phyloP scores from a whole-genome alignment of 805 yeast species.

The Wickerhamiella alocasiicola region DNA sequence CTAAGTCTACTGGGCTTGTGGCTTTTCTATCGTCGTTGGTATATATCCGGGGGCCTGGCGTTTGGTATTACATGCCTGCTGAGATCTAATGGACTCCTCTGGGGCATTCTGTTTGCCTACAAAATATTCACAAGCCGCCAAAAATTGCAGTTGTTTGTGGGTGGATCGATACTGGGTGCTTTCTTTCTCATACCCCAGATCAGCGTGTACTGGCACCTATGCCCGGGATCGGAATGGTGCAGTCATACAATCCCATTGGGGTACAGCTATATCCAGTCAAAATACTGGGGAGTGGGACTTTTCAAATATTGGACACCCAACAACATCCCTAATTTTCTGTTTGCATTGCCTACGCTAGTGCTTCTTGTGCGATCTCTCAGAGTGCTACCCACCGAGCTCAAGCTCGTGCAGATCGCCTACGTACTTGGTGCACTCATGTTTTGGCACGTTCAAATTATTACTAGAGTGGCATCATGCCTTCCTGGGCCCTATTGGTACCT shows the following conservation, averaged over 20 bases:
- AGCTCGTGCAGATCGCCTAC: slow-evolving; percentile 29
- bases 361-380: slow-evolving; percentile 35
- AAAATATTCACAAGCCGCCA: slow-evolving; percentile 34
- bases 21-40: slow-evolving; percentile 34
- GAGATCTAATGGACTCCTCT: slow-evolving; percentile 62
- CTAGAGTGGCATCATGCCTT: slow-evolving; percentile 62
- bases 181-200: slow-evolving; percentile 38
- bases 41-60: slow-evolving; percentile 39
- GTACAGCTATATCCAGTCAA: slow-evolving; percentile 55
- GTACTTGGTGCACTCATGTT: slow-evolving; percentile 40
- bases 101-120: slow-evolving; percentile 53
- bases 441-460: slow-evolving; percentile 81
- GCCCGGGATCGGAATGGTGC: slow-evolving; percentile 81
- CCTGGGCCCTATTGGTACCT: slow-evolving; percentile 70
- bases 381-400: slow-evolving; percentile 20
- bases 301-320: slow-evolving; percentile 68
- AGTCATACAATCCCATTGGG: slow-evolving; percentile 41
- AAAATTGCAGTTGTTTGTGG: slow-evolving; percentile 28
- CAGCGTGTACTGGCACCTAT: slow-evolving; percentile 44
- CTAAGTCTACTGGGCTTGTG: slow-evolving; percentile 45
- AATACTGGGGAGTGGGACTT: slow-evolving; percentile 81
- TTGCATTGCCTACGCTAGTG: slow-evolving; percentile 56
- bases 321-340: slow-evolving; percentile 70
- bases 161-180: slow-evolving; percentile 45
- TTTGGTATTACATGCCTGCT: slow-evolving; percentile 49